Base-by-base conservation (phyloP, 495 filamentous ascomycete genomes). In the Oidiodendron maius region DNA sequence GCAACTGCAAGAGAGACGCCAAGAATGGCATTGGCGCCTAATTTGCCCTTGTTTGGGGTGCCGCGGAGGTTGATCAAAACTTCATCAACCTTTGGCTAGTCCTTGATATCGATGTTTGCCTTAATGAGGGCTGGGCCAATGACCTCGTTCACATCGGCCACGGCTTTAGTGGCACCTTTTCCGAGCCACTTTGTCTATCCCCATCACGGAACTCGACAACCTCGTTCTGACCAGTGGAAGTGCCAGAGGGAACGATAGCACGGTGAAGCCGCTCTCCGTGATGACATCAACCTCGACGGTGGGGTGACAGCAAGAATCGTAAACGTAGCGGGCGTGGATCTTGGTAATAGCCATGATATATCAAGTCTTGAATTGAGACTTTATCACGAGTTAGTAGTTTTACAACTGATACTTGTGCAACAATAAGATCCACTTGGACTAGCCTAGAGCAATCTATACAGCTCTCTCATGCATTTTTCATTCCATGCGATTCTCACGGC, bases 261-360 rank as follows among this genome's bases (percentile, higher is more conserved):
- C 94, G 89, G 82, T 97, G 91, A 34, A 99, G 83, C 94, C 94
- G 60, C 84, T 91, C 72, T 91, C 87, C 55, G 91, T 97, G 71
- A 94, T 84, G 64, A 99, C 81, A 67, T 97, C 94, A 57, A 97
- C 94, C 67, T 77, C 71, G 61, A 91, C 88, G 66, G 89, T 95
- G 57, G 89, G 89, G 78, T 95, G 96, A 66, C 93, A 94, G 65
- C 94, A 94, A 67, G 93, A 97, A 82, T 99, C 94, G 79, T 99
- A 99, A 74, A 99, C 89, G 57, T 83, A 88, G 63, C 94, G 91
- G 64, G 93, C 94, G 82, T 97, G 90, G 70, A 99, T 87, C 81
- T 96, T 96, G 66, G 85, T 81, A 78, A 99, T 97, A 63, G 84
- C 75, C 94, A 97, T 99, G 42, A n/a, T 50, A 30, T 68, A 46